Evolutionary conservation across 768 basidiomycete species (phyloP).

Genomic region (Serpula lacrymans): DNA sequence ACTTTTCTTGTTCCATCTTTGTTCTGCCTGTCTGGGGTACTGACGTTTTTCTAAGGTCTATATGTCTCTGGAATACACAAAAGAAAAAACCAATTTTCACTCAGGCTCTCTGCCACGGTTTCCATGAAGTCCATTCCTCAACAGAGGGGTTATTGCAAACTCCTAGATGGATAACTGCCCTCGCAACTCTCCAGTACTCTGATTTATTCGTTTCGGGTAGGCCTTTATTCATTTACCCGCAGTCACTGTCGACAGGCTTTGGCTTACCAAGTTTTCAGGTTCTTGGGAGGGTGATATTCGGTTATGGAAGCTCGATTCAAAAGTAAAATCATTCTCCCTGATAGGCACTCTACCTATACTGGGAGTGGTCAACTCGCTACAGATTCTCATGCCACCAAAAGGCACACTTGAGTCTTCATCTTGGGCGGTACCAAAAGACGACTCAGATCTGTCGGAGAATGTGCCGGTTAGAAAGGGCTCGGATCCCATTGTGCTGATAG

Average conservation of each 20-base stretch:
- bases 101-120: slow-evolving; percentile 82
- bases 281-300: slow-evolving; percentile 92
- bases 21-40: slow-evolving; percentile 4
- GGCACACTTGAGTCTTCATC: slow-evolving; percentile 41
- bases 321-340: slow-evolving; percentile 71
- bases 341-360: slow-evolving; percentile 60
- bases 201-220: slow-evolving; percentile 88
- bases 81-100: slow-evolving; percentile 97
- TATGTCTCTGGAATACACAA: slow-evolving; percentile 85
- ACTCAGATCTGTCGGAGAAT: slow-evolving; percentile 11
- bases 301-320: slow-evolving; percentile 86
- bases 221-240: slow-evolving; percentile 12
- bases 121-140: slow-evolving; percentile 66
- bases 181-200: slow-evolving; percentile 82
- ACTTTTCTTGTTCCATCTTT: slow-evolving; percentile 2
- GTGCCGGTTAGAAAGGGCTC: slow-evolving; percentile 20
- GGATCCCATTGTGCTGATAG: slow-evolving; percentile 59
- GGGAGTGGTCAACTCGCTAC: slow-evolving; percentile 90
- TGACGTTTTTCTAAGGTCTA: slow-evolving; percentile 50
- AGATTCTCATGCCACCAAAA: slow-evolving; percentile 58
- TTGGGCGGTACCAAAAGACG: slow-evolving; percentile 31
- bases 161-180: slow-evolving; percentile 88
- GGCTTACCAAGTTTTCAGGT: slow-evolving; percentile 44
- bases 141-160: slow-evolving; percentile 72
- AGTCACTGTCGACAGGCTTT: not conserved